A percentile compares a stretch with the other conserved stretches of the same genome.
Conservation (phyloP, 768 basidiomycete genomes). For the Mycena vulgaris region DNA sequence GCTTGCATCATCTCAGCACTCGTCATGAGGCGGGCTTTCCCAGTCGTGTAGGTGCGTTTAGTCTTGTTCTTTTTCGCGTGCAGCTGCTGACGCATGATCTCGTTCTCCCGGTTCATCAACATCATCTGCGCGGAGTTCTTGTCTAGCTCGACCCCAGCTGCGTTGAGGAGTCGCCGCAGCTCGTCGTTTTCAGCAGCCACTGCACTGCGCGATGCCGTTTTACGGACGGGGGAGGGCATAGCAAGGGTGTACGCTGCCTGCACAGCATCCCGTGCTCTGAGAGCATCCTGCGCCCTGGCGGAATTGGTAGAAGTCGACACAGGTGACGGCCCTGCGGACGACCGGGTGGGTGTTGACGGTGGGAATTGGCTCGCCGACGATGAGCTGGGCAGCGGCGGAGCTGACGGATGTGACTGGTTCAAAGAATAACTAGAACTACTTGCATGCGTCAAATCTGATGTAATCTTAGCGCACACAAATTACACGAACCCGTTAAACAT, state of each 20-base stretch:
- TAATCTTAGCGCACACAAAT: background rate
- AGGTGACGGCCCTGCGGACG: background rate
- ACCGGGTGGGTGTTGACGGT: background rate
- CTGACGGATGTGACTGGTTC: too few species aligned
- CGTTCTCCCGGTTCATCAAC: conserved; percentile 11
- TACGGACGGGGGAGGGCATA: conserved; percentile 12
- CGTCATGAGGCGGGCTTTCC: conserved; percentile 14
- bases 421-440: too few species aligned
- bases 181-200: conserved; percentile 13
- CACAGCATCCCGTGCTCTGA: conserved; percentile 6
- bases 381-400: too few species aligned
- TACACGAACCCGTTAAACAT: background rate
- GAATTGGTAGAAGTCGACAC: background rate
- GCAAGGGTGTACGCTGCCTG: conserved; percentile 3
- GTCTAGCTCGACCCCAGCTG: conserved; percentile 9
- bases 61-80: conserved; percentile 15
- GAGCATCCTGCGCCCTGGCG: background rate
- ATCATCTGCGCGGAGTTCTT: conserved; percentile 1
- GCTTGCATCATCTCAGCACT: background rate
- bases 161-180: background rate
- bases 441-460: background rate
- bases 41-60: conserved; percentile 9
- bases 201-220: conserved; percentile 13
- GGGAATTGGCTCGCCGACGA: background rate
- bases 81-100: background rate